Evolutionary conservation across 352 stramenopile genomes (phyloP).

Genomic region (Elongisporangium prolatum): DNA sequence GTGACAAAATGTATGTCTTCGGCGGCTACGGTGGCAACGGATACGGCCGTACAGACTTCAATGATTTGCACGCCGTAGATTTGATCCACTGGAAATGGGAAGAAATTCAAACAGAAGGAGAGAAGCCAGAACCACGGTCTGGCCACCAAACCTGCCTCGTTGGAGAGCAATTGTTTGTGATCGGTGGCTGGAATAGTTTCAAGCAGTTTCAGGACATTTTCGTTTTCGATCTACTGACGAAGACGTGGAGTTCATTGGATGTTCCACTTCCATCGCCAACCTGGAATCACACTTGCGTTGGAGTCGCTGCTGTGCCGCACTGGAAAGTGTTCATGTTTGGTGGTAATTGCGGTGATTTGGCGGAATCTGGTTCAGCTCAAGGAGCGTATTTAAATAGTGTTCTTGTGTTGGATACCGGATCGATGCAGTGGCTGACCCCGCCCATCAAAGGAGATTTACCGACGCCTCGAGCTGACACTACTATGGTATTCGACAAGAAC

Average conservation of each 20-base stretch:
- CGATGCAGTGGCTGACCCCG: conserved; percentile 66
- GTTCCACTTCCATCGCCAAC: conserved; percentile 59
- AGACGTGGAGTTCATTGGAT: conserved; percentile 78
- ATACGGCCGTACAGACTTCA: conserved; percentile 93
- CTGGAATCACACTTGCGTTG: conserved; percentile 95
- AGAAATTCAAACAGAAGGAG: conserved; percentile 79
- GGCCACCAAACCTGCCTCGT: conserved; percentile 91
- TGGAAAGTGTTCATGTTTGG: conserved; percentile 98
- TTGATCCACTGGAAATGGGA: conserved; percentile 91
- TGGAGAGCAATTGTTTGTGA: conserved; percentile 90
- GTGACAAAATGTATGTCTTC: conserved; percentile 92
- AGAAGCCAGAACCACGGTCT: conserved; percentile 89
- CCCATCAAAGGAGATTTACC: conserved; percentile 77
- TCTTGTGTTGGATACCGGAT: conserved; percentile 90
- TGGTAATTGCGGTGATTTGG: conserved; percentile 93
- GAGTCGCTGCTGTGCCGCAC: conserved; percentile 92
- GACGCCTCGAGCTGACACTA: conserved; percentile 88
- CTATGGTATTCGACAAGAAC: conserved; percentile 91
- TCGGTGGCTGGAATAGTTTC: conserved; percentile 95
- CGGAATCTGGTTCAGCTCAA: conserved; percentile 80
- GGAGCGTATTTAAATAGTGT: conserved; percentile 89
- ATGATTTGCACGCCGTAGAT: conserved; percentile 92
- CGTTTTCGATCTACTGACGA: conserved; percentile 85
- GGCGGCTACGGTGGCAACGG: conserved; percentile 95
- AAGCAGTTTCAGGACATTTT: conserved; percentile 97